Evolutionary conservation across 192 early-diverging fungal genomes (phyloP), one percentile per base, ranked within the genome.

Genomic region (Blastocladiella britannica): DNA sequence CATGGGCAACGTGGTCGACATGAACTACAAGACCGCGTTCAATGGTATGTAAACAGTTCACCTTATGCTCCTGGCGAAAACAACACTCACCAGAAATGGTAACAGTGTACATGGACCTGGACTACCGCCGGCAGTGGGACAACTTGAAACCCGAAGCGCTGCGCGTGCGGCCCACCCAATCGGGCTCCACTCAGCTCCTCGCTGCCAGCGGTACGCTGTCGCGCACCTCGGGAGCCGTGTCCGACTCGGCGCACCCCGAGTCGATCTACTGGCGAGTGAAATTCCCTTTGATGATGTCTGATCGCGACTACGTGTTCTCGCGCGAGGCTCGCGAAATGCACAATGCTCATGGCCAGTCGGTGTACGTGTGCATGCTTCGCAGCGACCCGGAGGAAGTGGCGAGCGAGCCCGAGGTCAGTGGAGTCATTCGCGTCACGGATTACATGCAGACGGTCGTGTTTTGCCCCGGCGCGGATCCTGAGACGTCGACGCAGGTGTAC

Each of bases 71-170:
- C n/a, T n/a, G n/a, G n/a, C n/a, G n/a, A n/a, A n/a, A n/a, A n/a
- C n/a, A n/a, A n/a, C n/a, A n/a, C n/a, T n/a, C n/a, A n/a, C n/a
- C n/a, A n/a, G n/a, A n/a, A n/a, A n/a, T n/a, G n/a, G n/a, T 9
- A 31, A 31, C 18, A 27, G 56, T 57, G 4, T 57, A 57, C 26
- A 57, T 57, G 56, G 56, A 57, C 51, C 51, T 57, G 15, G 56
- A 57, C 25, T 57, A 57, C 51, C 56, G 56, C 25, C 31, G 51
- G 15, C 25, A 57, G 28, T 57, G 56, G 56, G 56, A 57, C 51
- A 51, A 57, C 26, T 20, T 57, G 15, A 57, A 57, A 28, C 56
- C 24, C 22, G 55, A 27, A 25, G n/a, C 2, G 9, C 27, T 29
- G 24, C 27, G 8, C 51, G 24, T 12, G 15, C 56, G 25, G 3